Evolutionary conservation across 176 grass and related monocot genomes (phyloP).

Genomic region (Canna indica): DNA sequence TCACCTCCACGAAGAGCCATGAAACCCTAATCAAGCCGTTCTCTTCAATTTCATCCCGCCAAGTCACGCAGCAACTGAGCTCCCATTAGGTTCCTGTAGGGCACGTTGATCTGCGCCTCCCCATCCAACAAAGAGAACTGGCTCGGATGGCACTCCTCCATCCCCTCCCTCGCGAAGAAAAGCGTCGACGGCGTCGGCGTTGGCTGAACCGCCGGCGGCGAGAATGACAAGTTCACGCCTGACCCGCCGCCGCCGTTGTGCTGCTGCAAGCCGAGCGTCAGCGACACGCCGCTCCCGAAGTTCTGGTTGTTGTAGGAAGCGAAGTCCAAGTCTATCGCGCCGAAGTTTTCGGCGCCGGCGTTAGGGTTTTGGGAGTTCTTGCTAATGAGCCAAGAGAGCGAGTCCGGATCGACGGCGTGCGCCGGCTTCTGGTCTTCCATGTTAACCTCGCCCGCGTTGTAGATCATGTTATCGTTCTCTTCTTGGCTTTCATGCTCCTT

Average conservation of each 20-base stretch:
- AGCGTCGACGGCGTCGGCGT: background rate
- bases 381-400: slow-evolving; percentile 13
- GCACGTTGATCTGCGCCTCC: background rate
- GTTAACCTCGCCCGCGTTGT: background rate
- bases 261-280: slow-evolving; percentile 19
- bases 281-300: background rate
- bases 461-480: background rate
- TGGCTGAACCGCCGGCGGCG: slow-evolving; percentile 1
- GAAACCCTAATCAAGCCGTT: no score
- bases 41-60: slow-evolving; percentile 4
- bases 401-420: slow-evolving; percentile 1
- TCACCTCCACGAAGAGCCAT: no score
- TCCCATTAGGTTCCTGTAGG: slow-evolving; percentile 14
- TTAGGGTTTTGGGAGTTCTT: background rate
- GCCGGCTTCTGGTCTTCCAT: slow-evolving; percentile 8
- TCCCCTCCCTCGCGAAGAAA: background rate
- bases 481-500: background rate
- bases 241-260: background rate
- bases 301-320: slow-evolving; percentile 3
- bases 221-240: slow-evolving; percentile 15
- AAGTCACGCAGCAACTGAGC: slow-evolving; percentile 14
- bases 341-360: background rate
- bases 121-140: background rate
- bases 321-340: slow-evolving; percentile 1
- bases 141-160: background rate